Evolutionary conservation across 257 asterid species (phyloP), one percentile per base, ranked within the genome.

Genomic region (Verbascum thapsus): DNA sequence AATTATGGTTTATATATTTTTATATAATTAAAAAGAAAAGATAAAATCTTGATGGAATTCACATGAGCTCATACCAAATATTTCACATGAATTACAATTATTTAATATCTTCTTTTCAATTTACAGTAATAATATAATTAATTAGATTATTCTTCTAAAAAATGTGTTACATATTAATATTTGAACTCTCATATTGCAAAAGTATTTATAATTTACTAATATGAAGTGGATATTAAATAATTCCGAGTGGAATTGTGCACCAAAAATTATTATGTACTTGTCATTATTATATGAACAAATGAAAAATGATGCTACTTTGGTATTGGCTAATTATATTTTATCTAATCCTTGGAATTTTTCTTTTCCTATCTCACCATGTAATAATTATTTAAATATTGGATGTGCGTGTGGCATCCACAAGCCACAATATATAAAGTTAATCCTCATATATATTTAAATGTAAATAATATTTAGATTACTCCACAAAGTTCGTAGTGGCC

Each of bases 331-430:
- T 26, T 32, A 32, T 44, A 52, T 11, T 9, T 66, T 53, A 54
- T 51, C 39, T 49, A 10, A 50, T 7, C 3, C 3, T 38, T 17
- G 6, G 37, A 19, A 10, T 10, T 40, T 10, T 40, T 40, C 6
- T 5, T 4, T 10, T 39, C 23, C 23, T 30, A 1, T 3, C 0
- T 26, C 32, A 26, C 5, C 32, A 1, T 26, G 32, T 26, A 26
- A 26, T 26, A 26, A 23, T 68, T 47, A 45, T 75, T 66, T 65
- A 58, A 37, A 61, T 45, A 67, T 34, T 57, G 37, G 23, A 41
- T 66, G 70, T 66, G 78, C 79, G 78, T 74, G 87, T 75, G 83
- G 74, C 75, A 44, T 48, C 60, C 86, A 74, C 86, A 56, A 57
- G 80, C 78, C 67, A 38, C 11, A 44, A 43, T 16, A 43, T 32